Conservation (phyloP, 148 eudicot genomes). For the Chenopodium album region DNA sequence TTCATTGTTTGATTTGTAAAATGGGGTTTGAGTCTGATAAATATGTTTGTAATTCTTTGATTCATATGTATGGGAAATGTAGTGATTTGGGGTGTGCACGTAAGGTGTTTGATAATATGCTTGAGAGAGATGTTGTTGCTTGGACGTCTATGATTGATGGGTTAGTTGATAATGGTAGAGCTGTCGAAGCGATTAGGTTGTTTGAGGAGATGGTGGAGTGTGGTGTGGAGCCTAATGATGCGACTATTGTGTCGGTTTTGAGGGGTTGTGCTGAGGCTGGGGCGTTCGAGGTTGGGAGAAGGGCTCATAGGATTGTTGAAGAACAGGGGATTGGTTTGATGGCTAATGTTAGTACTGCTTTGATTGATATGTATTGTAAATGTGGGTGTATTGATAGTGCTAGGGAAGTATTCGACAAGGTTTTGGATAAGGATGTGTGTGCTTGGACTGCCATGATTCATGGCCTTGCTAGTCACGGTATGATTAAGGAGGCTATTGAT, state of each 20-base stretch:
- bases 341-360: constrained; percentile 35
- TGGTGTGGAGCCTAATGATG: constrained; percentile 37
- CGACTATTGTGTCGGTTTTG: constrained; percentile 42
- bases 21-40: constrained; percentile 36
- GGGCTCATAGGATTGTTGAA: constrained; percentile 32
- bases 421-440: constrained; percentile 33
- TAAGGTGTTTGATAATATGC: constrained; percentile 48
- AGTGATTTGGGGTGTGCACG: constrained; percentile 29
- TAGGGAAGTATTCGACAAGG: constrained; percentile 27
- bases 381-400: constrained; percentile 52
- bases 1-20: constrained; percentile 39
- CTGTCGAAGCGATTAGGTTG: constrained; percentile 33
- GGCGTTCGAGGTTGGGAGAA: constrained; percentile 40
- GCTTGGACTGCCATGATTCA: constrained; percentile 54
- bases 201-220: constrained; percentile 35
- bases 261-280: constrained; percentile 48
- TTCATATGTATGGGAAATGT: constrained; percentile 41
- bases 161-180: constrained; percentile 44
- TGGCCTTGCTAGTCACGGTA: constrained; percentile 52
- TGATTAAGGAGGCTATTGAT: constrained; percentile 32
- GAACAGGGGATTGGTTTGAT: constrained; percentile 21
- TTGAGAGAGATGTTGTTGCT: constrained; percentile 43
- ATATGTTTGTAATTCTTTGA: constrained; percentile 40
- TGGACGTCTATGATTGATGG: constrained; percentile 58
- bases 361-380: constrained; percentile 52